Evolutionary conservation across 2,329 filamentous ascomycete genomes (phyloP), one percentile per base, ranked within the genome.

Genomic region (Pyricularia sp.): DNA sequence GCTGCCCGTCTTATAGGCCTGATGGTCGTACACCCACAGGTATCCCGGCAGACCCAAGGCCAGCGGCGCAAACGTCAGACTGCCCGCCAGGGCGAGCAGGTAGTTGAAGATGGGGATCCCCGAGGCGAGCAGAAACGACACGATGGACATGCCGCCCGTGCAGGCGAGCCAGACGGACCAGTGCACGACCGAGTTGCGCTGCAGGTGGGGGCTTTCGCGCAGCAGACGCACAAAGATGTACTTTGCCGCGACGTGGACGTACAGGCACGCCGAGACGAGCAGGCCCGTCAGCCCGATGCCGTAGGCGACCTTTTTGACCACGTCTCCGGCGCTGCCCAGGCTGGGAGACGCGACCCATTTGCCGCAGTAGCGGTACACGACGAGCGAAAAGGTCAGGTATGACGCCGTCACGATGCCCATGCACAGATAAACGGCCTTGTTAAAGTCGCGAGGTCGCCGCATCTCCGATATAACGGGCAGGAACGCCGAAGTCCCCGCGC

Each of bases 401-500:
- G 59, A 63, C 23, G 59, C 59, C 25, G 59, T 63, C 25, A 63
- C 59, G 25, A 63, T 63, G 59, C 59, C 59, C 59, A 63, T 63
- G 59, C 59, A 63, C 23, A 63, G 78, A 73, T 83, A 88, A 0
- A 90, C 79, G 0, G 88, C 83, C 75, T 88, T 89, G 70, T 81
- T 82, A 75, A 85, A 90, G 72, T 89, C 85, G 25, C 79, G 80
- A 0, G 88, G 87, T 33, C 82, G 80, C 61, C 79, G 80, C 87
- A 90, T 90, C 77, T 90, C 88, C 0, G 84, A 85, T 68, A 90
- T 90, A 69, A 90, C 85, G 4, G 87, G 86, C 1, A 90, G 77
- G 73, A 89, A 90, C 1, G 86, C 85, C 0, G 83, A 85, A 0
- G 86, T 88, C 23, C 84, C 86, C 0, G 86, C 84, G 7, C 82